Percentiles rank a stretch among this genome's conserved stretches.
Evolutionary conservation across 768 basidiomycete genomes (phyloP).

Genomic region (Boletus reticuloceps): DNA sequence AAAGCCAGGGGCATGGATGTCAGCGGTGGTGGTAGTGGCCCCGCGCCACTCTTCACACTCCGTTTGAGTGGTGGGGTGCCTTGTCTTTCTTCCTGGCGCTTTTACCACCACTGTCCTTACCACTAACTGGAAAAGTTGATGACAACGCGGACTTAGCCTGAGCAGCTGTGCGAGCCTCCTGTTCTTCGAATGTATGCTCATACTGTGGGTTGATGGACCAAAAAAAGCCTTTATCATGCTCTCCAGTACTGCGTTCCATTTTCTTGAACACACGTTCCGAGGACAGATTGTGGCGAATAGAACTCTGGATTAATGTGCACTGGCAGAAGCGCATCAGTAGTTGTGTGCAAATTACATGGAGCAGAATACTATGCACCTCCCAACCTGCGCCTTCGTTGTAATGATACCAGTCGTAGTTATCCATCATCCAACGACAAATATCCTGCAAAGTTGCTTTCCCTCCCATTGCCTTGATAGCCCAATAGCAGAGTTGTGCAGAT

Average conservation of each 20-base stretch:
- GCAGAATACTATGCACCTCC: conserved; percentile 61
- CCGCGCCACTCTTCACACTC: conserved; percentile 61
- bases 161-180: conserved; percentile 50
- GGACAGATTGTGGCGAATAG: conserved; percentile 91
- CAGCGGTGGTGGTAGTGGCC: conserved; percentile 65
- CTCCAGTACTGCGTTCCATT: conserved; percentile 79
- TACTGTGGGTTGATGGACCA: conserved; percentile 86
- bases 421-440: conserved; percentile 89
- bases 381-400: conserved; percentile 81
- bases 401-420: conserved; percentile 86
- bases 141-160: conserved; percentile 27
- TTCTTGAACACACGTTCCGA: conserved; percentile 91
- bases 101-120: conserved; percentile 36
- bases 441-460: conserved; percentile 88
- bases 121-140: conserved; percentile 21
- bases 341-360: not conserved
- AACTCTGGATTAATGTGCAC: conserved; percentile 58
- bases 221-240: conserved; percentile 88
- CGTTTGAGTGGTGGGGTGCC: conserved; percentile 60
- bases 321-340: conserved; percentile 11
- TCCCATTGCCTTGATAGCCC: conserved; percentile 77
- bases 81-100: conserved; percentile 59
- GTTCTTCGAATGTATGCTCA: conserved; percentile 67
- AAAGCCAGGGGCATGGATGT: conserved; percentile 59
- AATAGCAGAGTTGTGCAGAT: conserved; percentile 88